These are phyloP conservation scores for Hypholoma fasciculare DNA, from an alignment of 768 basidiomycete genomes.

Conservation along the genomic window DNA sequence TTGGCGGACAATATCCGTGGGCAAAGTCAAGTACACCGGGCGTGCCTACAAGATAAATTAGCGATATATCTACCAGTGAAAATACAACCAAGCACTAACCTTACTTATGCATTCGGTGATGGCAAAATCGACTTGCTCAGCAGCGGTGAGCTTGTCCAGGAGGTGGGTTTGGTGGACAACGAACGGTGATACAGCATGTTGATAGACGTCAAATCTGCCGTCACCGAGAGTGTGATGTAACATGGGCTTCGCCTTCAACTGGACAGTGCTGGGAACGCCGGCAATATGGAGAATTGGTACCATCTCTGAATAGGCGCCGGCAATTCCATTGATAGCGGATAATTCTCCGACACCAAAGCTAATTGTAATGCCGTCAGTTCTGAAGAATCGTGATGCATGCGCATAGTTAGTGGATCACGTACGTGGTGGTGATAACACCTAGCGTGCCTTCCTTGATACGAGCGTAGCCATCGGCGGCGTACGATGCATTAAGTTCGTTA, in stretches of 20 bases:
- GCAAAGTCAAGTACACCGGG: conserved; percentile 86
- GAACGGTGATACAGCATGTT: conserved; percentile 72
- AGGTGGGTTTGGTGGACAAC: conserved; percentile 69
- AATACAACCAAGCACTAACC: conserved; percentile 29
- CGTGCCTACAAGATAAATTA: conserved; percentile 49
- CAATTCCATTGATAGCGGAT: conserved; percentile 83
- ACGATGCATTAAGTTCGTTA: conserved; percentile 85
- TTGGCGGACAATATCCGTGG: conserved; percentile 75
- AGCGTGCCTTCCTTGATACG: conserved; percentile 75
- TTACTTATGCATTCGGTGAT: conserved; percentile 65
- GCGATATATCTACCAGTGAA: neutral
- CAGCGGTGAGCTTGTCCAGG: conserved; percentile 51
- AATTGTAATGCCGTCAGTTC: neutral
- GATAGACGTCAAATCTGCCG: conserved; percentile 83
- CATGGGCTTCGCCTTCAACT: conserved; percentile 71
- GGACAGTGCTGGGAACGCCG: conserved; percentile 73
- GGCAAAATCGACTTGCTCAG: conserved; percentile 75
- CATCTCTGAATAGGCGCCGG: conserved; percentile 84
- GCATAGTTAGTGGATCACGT: conserved; percentile 11
- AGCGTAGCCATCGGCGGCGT: conserved; percentile 93
- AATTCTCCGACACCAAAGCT: conserved; percentile 95
- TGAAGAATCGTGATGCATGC: no score
- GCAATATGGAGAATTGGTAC: conserved; percentile 90
- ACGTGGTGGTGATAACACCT: conserved; percentile 81
- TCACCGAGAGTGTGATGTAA: conserved; percentile 91